Evolutionary conservation across 2,329 filamentous ascomycete species (phyloP), one percentile per base, ranked within the genome.

Genomic region (Fusarium subglutinans): DNA sequence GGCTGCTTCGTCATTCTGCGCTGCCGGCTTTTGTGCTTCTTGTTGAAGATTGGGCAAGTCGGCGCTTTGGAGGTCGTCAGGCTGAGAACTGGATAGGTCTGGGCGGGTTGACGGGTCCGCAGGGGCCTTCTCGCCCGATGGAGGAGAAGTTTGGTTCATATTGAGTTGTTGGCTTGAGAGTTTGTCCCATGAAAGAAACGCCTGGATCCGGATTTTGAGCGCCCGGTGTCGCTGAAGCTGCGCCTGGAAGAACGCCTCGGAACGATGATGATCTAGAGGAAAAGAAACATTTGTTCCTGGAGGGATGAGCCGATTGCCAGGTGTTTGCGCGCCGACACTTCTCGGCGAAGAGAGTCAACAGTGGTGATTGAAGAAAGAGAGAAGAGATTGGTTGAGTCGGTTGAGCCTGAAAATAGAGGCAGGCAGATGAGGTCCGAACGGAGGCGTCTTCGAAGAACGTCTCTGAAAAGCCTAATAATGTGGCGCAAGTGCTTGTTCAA

Each of bases 371-470:
- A 20, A 38, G 38, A 40, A 35, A 41, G 35, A 62, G 22, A 26
- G 41, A 33, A 18, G 50, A 44, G 33, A 40, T 37, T 10, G 11
- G 26, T 35, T 58, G 17, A 33, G 28, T 41, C 48, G 43, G 15
- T 33, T 13, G 35, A 48, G 64, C 48, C 55, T 68, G 37, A 65
- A 48, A 70, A 70, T 24, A 17, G 48, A 59, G 66, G 66, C 59
- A 70, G n/a, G 15, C n/a, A 26, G 20, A 38, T 28, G 12, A 44
- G 15, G 22, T 13, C 24, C 35, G 28, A 35, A 26, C 13, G 30
- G 33, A 8, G 14, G 13, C 51, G 24, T 20, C 43, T 12, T 18
- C 20, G 12, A 59, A 38, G 5, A 14, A 63, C 17, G 20, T 7
- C 22, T n/a, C 20, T 37, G 7, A 18, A 11, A 18, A n/a, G 14